phyloP scores from a whole-genome alignment of 2,329 filamentous ascomycete species.

The Pyrenophora teres region DNA sequence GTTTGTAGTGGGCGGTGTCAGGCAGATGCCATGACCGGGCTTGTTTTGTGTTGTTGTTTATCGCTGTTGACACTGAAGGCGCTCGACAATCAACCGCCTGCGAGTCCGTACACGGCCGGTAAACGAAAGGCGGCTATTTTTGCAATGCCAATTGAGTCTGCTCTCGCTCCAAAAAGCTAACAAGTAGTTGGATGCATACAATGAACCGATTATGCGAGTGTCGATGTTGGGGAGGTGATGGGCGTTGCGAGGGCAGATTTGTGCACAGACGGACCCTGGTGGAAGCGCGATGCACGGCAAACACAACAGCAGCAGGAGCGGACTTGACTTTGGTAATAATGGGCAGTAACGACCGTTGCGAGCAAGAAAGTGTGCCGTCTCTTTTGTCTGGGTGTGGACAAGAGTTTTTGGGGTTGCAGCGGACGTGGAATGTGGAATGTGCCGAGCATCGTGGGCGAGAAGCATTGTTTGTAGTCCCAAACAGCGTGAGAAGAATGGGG shows the following conservation, averaged over 20 bases:
- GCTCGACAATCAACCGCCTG: slow-evolving; percentile 19
- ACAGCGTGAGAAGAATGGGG: slow-evolving; percentile 15
- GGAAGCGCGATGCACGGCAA: slow-evolving; percentile 26
- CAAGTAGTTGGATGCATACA: slow-evolving; percentile 42
- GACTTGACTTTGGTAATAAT: slow-evolving; percentile 16
- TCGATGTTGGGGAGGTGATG: slow-evolving; percentile 12
- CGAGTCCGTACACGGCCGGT: slow-evolving; percentile 29
- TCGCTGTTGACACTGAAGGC: slow-evolving; percentile 29
- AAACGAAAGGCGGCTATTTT: slow-evolving; percentile 38
- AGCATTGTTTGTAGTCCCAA: slow-evolving; percentile 11
- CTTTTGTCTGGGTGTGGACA: background rate
- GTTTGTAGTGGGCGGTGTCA: slow-evolving; percentile 15
- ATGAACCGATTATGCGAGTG: slow-evolving; percentile 23
- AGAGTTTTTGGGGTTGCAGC: background rate
- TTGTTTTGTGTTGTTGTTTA: slow-evolving; percentile 25
- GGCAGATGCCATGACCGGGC: slow-evolving; percentile 23
- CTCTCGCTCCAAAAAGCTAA: slow-evolving; percentile 40
- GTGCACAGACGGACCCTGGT: slow-evolving; percentile 27
- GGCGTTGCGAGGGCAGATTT: slow-evolving; percentile 2
- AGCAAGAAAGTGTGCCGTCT: slow-evolving; percentile 15
- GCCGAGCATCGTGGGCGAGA: slow-evolving; percentile 9
- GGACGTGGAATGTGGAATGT: slow-evolving; percentile 20
- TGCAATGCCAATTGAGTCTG: slow-evolving; percentile 32
- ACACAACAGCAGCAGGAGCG: slow-evolving; percentile 27
- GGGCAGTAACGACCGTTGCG: slow-evolving; percentile 16